Base-by-base conservation (phyloP, 2,329 filamentous ascomycete species). In the Diaporthe velutina region DNA sequence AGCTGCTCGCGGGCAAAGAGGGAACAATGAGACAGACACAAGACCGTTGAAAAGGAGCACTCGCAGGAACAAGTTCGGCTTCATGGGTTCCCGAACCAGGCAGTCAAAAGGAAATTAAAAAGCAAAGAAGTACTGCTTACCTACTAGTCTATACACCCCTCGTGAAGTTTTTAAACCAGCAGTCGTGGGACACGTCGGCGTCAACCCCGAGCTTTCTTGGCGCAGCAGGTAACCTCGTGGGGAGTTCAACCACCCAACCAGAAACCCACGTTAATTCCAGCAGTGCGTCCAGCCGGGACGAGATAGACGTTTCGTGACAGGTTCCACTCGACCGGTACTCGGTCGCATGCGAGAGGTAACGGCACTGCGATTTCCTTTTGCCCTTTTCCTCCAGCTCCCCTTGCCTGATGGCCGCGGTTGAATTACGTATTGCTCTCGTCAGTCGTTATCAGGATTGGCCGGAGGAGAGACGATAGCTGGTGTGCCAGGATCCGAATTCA, bases 241-340 rank as follows among this genome's bases (percentile, higher is more conserved):
- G 50, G 30, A 64, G 19, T n/a, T 35, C 25, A 64, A 58, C 25
- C 38, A 42, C 42, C 48, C 67, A 71, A 58, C 54, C 38, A 58
- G 52, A 25, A 28, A 12, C 22, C 19, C 12, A 17, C 2, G 13
- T 42, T 22, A 52, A 22, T 54, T 66, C 28, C 57, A 48, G 28
- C 35, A 42, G n/a, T 50, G 38, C 60, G 71, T 66, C 28, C 40
- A 30, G 15, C 19, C 48, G 28, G 48, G 4, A n/a, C n/a, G 25
- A 8, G 4, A 66, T 3, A 40, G 40, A 4, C 19, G 57, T 40
- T 57, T 60, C 61, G 52, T 67, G 61, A 68, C 54, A 73, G 61
- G 71, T 66, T 50, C 61, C 71, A 55, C 52, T 17, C 52, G 42
- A 50, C 42, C 57, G 71, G 71, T 45, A 73, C 52, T 35, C 40